Base-by-base conservation (phyloP, 2,329 filamentous ascomycete species). In the Fonsecaea pedrosoi region DNA sequence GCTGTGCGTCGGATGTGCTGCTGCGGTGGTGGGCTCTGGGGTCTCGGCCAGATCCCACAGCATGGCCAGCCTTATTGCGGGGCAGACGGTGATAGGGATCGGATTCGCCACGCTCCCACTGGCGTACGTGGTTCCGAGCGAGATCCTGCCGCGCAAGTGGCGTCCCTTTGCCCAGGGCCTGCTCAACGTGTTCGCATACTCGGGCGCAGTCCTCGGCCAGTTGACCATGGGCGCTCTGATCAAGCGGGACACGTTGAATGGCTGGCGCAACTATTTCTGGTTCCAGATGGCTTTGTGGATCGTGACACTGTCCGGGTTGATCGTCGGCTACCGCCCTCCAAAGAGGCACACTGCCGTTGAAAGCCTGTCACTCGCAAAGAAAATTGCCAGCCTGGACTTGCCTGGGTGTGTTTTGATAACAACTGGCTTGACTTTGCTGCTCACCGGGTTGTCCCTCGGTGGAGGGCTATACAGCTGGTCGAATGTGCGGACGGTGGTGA, bases 191-290 rank as follows among this genome's bases (percentile, higher is more conserved):
- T 53, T 58, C 32, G 58, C 37, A n/a, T 57, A 48, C 32, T 48
- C 65, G 13, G 66, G 40, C 4, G 40, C 42, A 12, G 34, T 54
- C 18, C 38, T 57, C 9, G 63, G 40, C n/a, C 66, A 64, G 15
- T 30, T 69, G 13, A 69, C 56, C 25, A 66, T 69, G 10, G 66
- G 66, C 2, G 59, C 58, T 54, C 50, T 69, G 6, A 64, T 64
- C 12, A 58, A 59, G 50, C 25, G 9, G 4, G 37, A 64, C 54
- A 38, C 10, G 13, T 18, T 54, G 15, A 56, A 59, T 8, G 48
- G 48, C 48, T 69, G 66, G 66, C 63, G 66, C 6, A 68, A 60
- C 9, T 68, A 61, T 45, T 69, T 54, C n/a, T 68, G 65, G 65
- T 35, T 68, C 21, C 54, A 68, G 45, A 68, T 58, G 56, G 62